Conservation (phyloP, 2,329 filamentous ascomycete species). For the Aspergillus phoenicis region DNA sequence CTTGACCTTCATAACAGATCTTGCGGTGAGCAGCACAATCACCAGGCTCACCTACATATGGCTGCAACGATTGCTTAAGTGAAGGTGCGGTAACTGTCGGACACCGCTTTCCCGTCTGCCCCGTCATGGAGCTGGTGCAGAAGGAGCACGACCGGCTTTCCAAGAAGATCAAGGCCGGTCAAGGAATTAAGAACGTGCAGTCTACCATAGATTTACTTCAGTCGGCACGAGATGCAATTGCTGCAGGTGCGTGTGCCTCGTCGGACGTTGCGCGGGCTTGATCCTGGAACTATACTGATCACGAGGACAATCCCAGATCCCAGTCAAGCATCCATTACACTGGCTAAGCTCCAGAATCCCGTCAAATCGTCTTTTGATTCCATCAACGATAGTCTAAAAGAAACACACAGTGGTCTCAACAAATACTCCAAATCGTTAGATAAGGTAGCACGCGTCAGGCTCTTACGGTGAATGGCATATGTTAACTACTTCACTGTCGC, state of each 20-base stretch:
- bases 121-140: constrained; percentile 65
- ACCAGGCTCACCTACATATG: constrained; percentile 22
- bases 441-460: constrained; percentile 56
- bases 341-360: constrained; percentile 84
- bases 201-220: constrained; percentile 76
- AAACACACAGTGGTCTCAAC: constrained; percentile 78
- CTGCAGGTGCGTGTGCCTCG: constrained; percentile 58
- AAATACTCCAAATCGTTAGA: constrained; percentile 84
- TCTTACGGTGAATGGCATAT: neutral
- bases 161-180: constrained; percentile 67
- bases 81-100: constrained; percentile 32
- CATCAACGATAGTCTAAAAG: constrained; percentile 78
- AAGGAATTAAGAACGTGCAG: constrained; percentile 78
- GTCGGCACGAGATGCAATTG: constrained; percentile 72
- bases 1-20: neutral
- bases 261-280: neutral
- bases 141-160: constrained; percentile 74
- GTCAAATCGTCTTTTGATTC: constrained; percentile 78
- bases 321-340: constrained; percentile 69
- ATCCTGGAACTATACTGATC: constrained; percentile 8
- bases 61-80: constrained; percentile 22
- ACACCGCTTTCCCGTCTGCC: constrained; percentile 27
- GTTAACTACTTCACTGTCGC: constrained; percentile 1
- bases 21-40: neutral
- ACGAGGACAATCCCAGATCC: constrained; percentile 56